These are phyloP conservation scores for Talaromyces sp. DNA, from an alignment of 2,329 filamentous ascomycete genomes.

Conservation along the genomic window DNA sequence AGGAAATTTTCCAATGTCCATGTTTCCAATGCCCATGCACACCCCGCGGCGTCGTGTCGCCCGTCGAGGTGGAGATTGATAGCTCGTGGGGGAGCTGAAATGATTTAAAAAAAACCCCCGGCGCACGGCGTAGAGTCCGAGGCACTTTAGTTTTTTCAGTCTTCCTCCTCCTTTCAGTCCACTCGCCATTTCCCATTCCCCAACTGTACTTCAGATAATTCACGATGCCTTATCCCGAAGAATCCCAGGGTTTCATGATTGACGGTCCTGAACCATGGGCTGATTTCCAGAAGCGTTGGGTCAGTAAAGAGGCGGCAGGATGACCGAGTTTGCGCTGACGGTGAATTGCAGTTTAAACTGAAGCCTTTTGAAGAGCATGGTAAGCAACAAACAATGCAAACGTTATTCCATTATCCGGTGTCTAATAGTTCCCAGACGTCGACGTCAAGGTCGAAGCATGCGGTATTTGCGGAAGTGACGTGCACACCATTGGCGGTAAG, in stretches of 20 bases:
- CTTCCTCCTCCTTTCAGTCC: background rate
- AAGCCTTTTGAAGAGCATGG: slow-evolving; percentile 78
- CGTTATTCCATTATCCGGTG: background rate
- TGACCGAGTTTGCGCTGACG: background rate
- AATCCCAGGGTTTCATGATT: slow-evolving; percentile 45
- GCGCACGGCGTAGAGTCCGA: background rate
- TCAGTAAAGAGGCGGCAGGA: slow-evolving; percentile 24
- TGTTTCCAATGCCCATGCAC: background rate
- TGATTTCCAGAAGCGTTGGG: slow-evolving; percentile 54
- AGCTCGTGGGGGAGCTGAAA: background rate
- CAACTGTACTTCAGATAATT: background rate
- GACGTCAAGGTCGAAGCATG: slow-evolving; percentile 83
- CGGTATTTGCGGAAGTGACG: slow-evolving; percentile 69
- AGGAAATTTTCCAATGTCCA: background rate
- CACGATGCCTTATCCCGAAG: slow-evolving; percentile 43
- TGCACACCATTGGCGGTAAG: slow-evolving; percentile 59
- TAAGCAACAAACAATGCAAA: slow-evolving; percentile 14
- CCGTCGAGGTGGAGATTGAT: background rate
- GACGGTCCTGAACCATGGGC: slow-evolving; percentile 64
- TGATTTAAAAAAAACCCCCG: background rate
- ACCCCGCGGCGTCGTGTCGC: background rate
- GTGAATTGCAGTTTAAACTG: slow-evolving; percentile 63
- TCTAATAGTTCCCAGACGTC: slow-evolving; percentile 52
- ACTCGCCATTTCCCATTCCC: background rate
- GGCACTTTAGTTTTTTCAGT: background rate